Conservation (phyloP, 2,329 filamentous ascomycete species). For the Boeremia lycopersici region DNA sequence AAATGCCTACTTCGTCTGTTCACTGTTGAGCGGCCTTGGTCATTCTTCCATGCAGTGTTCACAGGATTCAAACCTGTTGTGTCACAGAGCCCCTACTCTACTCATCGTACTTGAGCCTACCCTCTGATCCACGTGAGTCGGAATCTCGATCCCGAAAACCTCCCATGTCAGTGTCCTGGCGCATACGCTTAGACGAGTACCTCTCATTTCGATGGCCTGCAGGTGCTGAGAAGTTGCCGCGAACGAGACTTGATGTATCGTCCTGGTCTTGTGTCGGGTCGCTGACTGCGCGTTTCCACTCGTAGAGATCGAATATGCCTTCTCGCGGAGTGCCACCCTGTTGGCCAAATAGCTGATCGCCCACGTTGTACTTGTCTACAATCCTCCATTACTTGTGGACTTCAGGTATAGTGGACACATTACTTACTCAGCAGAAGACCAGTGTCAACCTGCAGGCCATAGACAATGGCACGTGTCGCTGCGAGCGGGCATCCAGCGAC, state of each 20-base stretch:
- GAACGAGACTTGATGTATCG: slow-evolving; percentile 4
- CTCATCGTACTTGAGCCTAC: slow-evolving; percentile 4
- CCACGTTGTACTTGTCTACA: slow-evolving; percentile 26
- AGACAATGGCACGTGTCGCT: slow-evolving; percentile 25
- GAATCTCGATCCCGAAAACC: not conserved
- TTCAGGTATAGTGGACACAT: not conserved
- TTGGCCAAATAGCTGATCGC: slow-evolving; percentile 12
- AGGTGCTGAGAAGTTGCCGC: not conserved
- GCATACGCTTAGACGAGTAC: not conserved
- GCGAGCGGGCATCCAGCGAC: slow-evolving; percentile 77
- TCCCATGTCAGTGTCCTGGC: not conserved
- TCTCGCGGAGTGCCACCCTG: slow-evolving; percentile 3
- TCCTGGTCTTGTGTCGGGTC: slow-evolving; percentile 3
- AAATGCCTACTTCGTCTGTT: too few relatives aligned
- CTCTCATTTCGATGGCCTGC: not conserved
- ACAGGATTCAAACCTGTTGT: too few relatives aligned
- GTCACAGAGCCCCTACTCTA: not conserved
- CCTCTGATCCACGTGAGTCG: not conserved
- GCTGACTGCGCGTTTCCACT: slow-evolving; percentile 6
- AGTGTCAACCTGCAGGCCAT: slow-evolving; percentile 29
- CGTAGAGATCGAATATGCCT: slow-evolving; percentile 1
- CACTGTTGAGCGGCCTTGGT: too few relatives aligned
- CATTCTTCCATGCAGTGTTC: too few relatives aligned
- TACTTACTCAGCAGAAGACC: slow-evolving; percentile 29
- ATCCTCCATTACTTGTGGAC: not conserved